Evolutionary conservation across 192 early-diverging fungal species (phyloP).

Genomic region (Chytriomyces confervae): DNA sequence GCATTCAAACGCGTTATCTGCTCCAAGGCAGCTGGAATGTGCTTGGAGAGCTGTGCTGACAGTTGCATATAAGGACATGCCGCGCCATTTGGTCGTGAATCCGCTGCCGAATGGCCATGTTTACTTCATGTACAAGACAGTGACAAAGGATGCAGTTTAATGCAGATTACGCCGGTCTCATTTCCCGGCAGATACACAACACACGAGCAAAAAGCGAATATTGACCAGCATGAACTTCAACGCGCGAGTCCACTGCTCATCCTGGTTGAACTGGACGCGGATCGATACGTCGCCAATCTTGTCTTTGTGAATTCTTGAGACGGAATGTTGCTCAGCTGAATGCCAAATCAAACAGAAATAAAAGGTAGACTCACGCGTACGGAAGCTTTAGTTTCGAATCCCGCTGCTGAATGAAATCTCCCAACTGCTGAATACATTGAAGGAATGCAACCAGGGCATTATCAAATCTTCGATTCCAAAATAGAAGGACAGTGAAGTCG

Average conservation of each 20-base stretch:
- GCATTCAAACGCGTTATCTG: no score
- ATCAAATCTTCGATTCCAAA: slow-evolving; percentile 87
- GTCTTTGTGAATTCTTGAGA: slow-evolving; percentile 80
- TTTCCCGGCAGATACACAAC: slow-evolving; percentile 45
- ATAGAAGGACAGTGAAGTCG: slow-evolving; percentile 80
- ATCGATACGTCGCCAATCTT: slow-evolving; percentile 85
- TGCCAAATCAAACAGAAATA: slow-evolving; percentile 4
- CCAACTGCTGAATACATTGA: slow-evolving; percentile 87
- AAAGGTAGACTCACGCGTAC: slow-evolving; percentile 61
- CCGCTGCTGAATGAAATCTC: slow-evolving; percentile 76
- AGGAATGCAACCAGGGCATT: slow-evolving; percentile 86
- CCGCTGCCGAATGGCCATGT: no score
- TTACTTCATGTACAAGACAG: no score
- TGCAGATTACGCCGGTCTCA: no score
- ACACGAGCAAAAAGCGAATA: slow-evolving; percentile 88
- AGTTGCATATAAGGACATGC: no score
- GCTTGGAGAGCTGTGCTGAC: no score
- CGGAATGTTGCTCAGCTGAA: not conserved
- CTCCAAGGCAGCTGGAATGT: no score
- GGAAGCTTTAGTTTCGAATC: slow-evolving; percentile 81
- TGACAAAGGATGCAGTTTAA: no score
- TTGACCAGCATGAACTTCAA: slow-evolving; percentile 87
- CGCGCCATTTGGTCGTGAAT: no score
- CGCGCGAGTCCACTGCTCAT: slow-evolving; percentile 91
- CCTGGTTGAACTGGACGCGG: slow-evolving; percentile 84